phyloP scores from a whole-genome alignment of 2,329 filamentous ascomycete species.

The Fusarium sp. region DNA sequence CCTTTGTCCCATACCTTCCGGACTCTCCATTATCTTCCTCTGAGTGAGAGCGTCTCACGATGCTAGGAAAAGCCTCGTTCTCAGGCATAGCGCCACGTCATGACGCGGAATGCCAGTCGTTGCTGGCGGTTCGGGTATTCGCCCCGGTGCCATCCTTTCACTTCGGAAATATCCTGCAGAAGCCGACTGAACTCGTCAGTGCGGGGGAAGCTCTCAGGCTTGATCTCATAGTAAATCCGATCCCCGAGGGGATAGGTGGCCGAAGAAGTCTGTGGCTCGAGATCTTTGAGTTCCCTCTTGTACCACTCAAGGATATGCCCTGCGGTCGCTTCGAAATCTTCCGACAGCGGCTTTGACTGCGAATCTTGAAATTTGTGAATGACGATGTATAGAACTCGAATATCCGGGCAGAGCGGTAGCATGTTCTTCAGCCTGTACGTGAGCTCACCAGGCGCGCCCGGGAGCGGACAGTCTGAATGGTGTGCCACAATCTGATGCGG shows the following conservation, averaged over 20 bases:
- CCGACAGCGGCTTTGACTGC: not conserved
- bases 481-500: not conserved
- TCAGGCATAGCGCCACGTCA: not conserved
- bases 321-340: not conserved
- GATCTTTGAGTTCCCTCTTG: not conserved
- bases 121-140: not conserved
- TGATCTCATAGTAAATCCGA: not conserved
- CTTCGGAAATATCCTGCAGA: too few species aligned
- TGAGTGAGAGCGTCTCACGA: not conserved
- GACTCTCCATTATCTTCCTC: not conserved
- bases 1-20: not conserved
- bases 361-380: not conserved
- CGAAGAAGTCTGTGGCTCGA: not conserved
- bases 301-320: not conserved
- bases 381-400: not conserved
- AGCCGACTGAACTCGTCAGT: not conserved
- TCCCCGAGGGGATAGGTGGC: not conserved
- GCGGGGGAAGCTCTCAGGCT: not conserved
- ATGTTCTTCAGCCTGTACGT: not conserved
- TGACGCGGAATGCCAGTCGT: not conserved
- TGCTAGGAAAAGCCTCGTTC: not conserved
- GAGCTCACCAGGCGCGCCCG: not conserved
- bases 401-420: not conserved
- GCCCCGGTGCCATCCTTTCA: too few species aligned
- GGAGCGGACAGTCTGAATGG: not conserved